Conservation (phyloP, 2,329 filamentous ascomycete species). For the Remersonia thermophila region DNA sequence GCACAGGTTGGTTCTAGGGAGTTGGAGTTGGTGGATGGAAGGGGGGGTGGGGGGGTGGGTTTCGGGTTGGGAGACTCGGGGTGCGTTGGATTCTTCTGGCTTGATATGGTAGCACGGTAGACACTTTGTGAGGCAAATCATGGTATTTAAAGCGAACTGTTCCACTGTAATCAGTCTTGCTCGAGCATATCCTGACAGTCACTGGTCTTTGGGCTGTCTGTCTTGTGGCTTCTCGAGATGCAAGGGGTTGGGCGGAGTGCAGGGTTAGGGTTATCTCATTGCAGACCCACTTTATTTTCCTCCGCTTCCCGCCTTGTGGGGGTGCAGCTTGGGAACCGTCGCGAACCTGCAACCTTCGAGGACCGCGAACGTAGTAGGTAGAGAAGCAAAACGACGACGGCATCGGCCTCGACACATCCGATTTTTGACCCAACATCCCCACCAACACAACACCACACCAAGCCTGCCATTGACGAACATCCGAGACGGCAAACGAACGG, state of each 20-base stretch:
- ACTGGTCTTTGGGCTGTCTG: too few relatives aligned
- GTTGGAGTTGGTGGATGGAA: too few relatives aligned
- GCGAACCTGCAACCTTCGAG: constrained; percentile 1
- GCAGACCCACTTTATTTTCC: constrained; percentile 6
- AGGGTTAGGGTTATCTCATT: constrained; percentile 6
- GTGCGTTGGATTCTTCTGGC: background rate
- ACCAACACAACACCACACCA: background rate
- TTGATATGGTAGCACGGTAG: background rate
- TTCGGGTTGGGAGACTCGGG: background rate
- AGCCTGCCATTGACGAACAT: background rate
- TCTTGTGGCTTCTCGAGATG: too few relatives aligned
- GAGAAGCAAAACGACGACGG: too few relatives aligned
- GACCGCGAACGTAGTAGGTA: background rate
- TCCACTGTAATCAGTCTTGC: too few relatives aligned
- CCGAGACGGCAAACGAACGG: background rate
- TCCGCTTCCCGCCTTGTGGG: constrained; percentile 10
- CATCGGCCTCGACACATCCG: too few relatives aligned
- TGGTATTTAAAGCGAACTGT: too few relatives aligned
- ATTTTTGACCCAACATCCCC: too few relatives aligned
- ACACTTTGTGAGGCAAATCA: too few relatives aligned
- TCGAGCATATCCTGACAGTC: too few relatives aligned
- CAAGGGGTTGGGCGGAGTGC: background rate
- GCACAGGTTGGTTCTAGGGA: too few relatives aligned
- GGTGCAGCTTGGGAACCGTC: background rate
- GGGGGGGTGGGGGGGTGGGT: background rate